phyloP scores from a whole-genome alignment of 1,139 yeast genomes.

The Kodamaea alishanica region DNA sequence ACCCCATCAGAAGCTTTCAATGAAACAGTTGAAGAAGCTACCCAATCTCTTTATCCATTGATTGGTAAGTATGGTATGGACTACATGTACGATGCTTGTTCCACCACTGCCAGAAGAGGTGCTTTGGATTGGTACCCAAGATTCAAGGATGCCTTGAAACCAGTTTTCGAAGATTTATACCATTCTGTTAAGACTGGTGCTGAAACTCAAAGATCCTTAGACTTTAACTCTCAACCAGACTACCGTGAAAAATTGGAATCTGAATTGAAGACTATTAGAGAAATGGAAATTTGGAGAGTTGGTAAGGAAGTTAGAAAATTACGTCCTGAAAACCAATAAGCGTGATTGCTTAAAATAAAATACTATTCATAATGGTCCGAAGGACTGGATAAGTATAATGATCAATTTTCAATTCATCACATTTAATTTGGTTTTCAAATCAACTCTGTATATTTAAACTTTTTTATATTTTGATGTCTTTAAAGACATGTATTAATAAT shows the following conservation, averaged over 20 bases:
- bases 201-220: slow-evolving; percentile 97
- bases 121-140: slow-evolving; percentile 99
- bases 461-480: slow-evolving; percentile 16
- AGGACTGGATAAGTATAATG: slow-evolving; percentile 26
- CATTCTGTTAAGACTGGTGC: slow-evolving; percentile 93
- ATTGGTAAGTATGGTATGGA: slow-evolving; percentile 99
- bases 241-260: slow-evolving; percentile 95
- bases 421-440: slow-evolving; percentile 2
- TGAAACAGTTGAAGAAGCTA: slow-evolving; percentile 99
- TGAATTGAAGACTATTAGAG: slow-evolving; percentile 90
- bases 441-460: slow-evolving; percentile 13
- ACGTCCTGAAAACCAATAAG: slow-evolving; percentile 96
- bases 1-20: slow-evolving; percentile 99
- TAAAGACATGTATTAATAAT: slow-evolving; percentile 13
- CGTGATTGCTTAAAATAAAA: slow-evolving; percentile 5
- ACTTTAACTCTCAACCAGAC: slow-evolving; percentile 96
- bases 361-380: slow-evolving; percentile 27
- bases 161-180: slow-evolving; percentile 94
- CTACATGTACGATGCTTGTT: slow-evolving; percentile 99
- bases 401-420: slow-evolving; percentile 22
- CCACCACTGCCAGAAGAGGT: slow-evolving; percentile 99
- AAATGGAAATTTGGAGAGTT: slow-evolving; percentile 98
- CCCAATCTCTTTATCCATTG: slow-evolving; percentile 98
- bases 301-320: slow-evolving; percentile 99
- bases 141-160: slow-evolving; percentile 98